A percentile compares a stretch with the other conserved stretches of the same genome.
Conservation (phyloP, 306 rosid species). For the Vigna angularis region DNA sequence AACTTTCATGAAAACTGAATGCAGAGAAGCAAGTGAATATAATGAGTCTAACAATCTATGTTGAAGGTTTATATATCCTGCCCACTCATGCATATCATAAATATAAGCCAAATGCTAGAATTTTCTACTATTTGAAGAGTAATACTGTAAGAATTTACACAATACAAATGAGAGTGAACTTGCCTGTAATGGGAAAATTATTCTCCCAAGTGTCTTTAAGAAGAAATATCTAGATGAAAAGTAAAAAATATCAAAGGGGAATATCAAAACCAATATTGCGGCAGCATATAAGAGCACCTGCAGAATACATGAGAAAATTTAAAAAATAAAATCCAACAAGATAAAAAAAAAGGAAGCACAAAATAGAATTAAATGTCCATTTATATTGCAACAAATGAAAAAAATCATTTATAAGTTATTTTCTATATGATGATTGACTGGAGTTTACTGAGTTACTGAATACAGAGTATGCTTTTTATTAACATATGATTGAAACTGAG, state of each 20-base stretch:
- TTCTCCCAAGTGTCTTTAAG: slow-evolving; percentile 90
- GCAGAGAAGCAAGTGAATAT: neutral
- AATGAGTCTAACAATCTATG: slow-evolving; percentile 23
- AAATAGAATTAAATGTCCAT: slow-evolving; percentile 28
- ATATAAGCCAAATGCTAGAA: slow-evolving; percentile 26
- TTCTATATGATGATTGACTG: slow-evolving; percentile 27
- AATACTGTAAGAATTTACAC: neutral
- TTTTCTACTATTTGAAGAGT: slow-evolving; percentile 34
- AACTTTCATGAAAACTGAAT: slow-evolving; percentile 21
- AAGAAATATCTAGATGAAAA: slow-evolving; percentile 90
- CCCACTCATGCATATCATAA: slow-evolving; percentile 24
- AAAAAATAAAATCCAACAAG: neutral
- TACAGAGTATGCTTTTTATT: slow-evolving; percentile 9
- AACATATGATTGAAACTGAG: neutral
- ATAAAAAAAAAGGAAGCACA: slow-evolving; percentile 36
- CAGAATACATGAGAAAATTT: slow-evolving; percentile 48
- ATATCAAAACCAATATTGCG: slow-evolving; percentile 77
- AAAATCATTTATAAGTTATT: slow-evolving; percentile 22
- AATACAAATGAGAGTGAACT: slow-evolving; percentile 51
- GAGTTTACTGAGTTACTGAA: slow-evolving; percentile 9
- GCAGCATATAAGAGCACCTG: slow-evolving; percentile 96
- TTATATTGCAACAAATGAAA: slow-evolving; percentile 26
- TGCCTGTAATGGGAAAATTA: slow-evolving; percentile 94
- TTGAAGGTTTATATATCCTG: slow-evolving; percentile 23
- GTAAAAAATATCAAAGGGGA: slow-evolving; percentile 94